phyloP scores from a whole-genome alignment of 2,329 filamentous ascomycete species.

The Diaporthe ampelina region DNA sequence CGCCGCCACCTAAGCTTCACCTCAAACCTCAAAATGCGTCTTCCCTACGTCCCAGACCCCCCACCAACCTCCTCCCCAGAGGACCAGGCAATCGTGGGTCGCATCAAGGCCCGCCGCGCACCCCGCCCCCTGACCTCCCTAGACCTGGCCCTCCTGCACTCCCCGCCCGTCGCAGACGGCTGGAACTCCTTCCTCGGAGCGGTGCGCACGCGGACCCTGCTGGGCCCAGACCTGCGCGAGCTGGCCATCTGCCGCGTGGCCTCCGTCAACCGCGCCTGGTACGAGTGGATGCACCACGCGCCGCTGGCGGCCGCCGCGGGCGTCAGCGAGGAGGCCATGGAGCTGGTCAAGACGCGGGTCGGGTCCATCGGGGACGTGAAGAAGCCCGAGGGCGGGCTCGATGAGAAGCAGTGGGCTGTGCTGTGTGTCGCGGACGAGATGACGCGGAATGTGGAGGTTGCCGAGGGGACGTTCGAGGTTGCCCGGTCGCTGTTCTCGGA shows the following conservation, averaged over 20 bases:
- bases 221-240: slow-evolving; percentile 75
- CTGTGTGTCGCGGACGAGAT: slow-evolving; percentile 85
- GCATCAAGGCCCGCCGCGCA: slow-evolving; percentile 74
- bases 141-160: slow-evolving; percentile 83
- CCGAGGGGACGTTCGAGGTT: slow-evolving; percentile 75
- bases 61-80: slow-evolving; percentile 59
- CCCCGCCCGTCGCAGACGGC: slow-evolving; percentile 80
- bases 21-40: slow-evolving; percentile 78
- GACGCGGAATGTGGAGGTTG: slow-evolving; percentile 80
- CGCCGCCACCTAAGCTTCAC: too few species aligned
- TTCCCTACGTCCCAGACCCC: slow-evolving; percentile 74
- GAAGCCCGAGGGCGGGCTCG: slow-evolving; percentile 57
- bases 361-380: slow-evolving; percentile 45
- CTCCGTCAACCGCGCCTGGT: slow-evolving; percentile 84
- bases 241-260: slow-evolving; percentile 86
- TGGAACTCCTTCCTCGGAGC: slow-evolving; percentile 80
- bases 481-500: slow-evolving; percentile 75
- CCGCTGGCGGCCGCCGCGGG: slow-evolving; percentile 74
- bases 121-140: slow-evolving; percentile 80
- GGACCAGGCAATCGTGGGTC: slow-evolving; percentile 71
- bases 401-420: slow-evolving; percentile 75
- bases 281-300: slow-evolving; percentile 86
- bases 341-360: slow-evolving; percentile 56
- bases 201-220: slow-evolving; percentile 66
- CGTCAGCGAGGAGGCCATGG: slow-evolving; percentile 65